Evolutionary conservation across 441 rosid genomes (phyloP).

Genomic region (Breynia disticha): DNA sequence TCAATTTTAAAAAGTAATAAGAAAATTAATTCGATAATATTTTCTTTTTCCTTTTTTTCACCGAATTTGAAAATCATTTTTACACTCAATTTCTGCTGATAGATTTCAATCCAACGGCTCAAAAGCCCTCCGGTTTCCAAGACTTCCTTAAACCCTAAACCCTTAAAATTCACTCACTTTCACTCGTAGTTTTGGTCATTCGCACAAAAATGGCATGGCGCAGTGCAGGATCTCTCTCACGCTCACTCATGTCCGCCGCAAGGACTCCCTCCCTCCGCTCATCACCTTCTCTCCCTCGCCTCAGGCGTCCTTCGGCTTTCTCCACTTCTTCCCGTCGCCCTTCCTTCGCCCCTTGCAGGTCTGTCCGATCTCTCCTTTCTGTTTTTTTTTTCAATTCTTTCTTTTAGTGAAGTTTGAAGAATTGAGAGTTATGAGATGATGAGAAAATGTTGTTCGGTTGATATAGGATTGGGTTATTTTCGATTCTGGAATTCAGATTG

Average conservation of each 20-base stretch:
- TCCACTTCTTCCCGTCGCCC: conserved; percentile 45
- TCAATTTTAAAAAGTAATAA: too few relatives aligned
- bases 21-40: too few relatives aligned
- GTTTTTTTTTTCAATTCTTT: not conserved
- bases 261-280: conserved; percentile 57
- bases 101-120: too few relatives aligned
- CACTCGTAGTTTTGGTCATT: not conserved
- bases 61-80: too few relatives aligned
- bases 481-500: too few relatives aligned
- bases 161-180: conserved; percentile 16
- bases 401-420: not conserved
- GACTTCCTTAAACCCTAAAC: conserved; percentile 1
- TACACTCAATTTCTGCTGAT: too few relatives aligned
- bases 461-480: not conserved
- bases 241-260: conserved; percentile 30
- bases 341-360: conserved; percentile 53
- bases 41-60: too few relatives aligned
- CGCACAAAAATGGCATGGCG: conserved; percentile 34
- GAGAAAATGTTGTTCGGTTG: not conserved
- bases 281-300: conserved; percentile 37
- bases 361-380: not conserved
- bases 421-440: not conserved
- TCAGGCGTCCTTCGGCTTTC: conserved; percentile 39
- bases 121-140: too few relatives aligned
- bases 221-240: conserved; percentile 34